phyloP scores from a whole-genome alignment of 208 protist genomes.

The Trypanosoma brucei region DNA sequence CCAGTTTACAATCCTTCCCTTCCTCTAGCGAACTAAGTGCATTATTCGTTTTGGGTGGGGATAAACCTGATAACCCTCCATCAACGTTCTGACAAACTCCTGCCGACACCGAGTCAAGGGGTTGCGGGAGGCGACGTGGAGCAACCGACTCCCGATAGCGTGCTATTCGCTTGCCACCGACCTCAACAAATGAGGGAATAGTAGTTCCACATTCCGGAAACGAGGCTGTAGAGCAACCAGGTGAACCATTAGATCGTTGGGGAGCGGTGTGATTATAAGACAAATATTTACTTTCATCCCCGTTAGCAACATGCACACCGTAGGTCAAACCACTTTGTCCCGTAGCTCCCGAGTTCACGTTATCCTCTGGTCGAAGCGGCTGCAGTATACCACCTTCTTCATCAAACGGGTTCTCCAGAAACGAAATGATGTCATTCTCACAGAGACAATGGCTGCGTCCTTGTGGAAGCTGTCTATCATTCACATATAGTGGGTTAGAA shows the following conservation, averaged over 20 bases:
- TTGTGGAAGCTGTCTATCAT: slow-evolving; percentile 24
- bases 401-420: slow-evolving; percentile 78
- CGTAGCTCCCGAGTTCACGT: not conserved
- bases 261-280: no score
- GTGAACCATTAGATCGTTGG: not conserved
- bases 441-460: slow-evolving; percentile 34
- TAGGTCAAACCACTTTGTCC: no score
- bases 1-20: no score
- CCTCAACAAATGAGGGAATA: slow-evolving; percentile 18
- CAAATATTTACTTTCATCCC: no score
- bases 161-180: slow-evolving; percentile 21
- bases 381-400: slow-evolving; percentile 52
- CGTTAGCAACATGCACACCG: no score
- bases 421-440: slow-evolving; percentile 69
- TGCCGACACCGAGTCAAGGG: not conserved
- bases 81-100: no score
- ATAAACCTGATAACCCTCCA: no score
- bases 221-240: not conserved
- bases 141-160: slow-evolving; percentile 6
- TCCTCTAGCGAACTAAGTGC: no score
- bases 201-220: not conserved
- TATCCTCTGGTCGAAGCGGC: slow-evolving; percentile 6
- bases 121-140: not conserved
- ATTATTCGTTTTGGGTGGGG: no score
- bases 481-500: slow-evolving; percentile 65